A percentile compares a stretch with the other conserved stretches of the same genome.
Conservation (phyloP, 306 rosid species). For the Crotalaria pallida region DNA sequence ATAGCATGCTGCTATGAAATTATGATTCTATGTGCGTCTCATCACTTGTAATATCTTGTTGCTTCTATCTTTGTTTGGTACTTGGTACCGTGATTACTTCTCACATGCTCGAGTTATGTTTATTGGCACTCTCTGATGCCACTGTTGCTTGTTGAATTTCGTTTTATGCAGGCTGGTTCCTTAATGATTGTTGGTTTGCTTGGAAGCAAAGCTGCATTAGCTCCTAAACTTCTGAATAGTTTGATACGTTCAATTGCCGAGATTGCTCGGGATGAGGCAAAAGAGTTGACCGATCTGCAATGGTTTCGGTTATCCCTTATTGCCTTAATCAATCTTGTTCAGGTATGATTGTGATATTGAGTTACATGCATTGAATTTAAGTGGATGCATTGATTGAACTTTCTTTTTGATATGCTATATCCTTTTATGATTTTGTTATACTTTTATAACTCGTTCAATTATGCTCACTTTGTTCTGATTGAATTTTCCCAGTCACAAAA, state of each 20-base stretch:
- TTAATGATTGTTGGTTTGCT: slow-evolving; percentile 83
- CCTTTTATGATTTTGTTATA: not conserved
- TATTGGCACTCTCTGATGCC: not conserved
- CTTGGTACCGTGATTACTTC: not conserved
- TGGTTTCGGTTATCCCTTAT: slow-evolving; percentile 74
- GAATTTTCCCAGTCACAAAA: slow-evolving; percentile 56
- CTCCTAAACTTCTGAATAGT: slow-evolving; percentile 71
- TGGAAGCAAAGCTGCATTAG: slow-evolving; percentile 61
- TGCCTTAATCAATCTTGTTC: slow-evolving; percentile 76
- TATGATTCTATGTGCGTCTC: not conserved
- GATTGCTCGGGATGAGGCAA: slow-evolving; percentile 58
- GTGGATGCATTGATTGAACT: not conserved
- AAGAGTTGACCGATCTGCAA: slow-evolving; percentile 57
- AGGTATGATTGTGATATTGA: slow-evolving; percentile 44
- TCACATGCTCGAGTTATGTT: not conserved
- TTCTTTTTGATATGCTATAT: not conserved
- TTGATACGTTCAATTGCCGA: slow-evolving; percentile 66
- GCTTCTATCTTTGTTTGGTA: not conserved
- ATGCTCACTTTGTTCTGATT: slow-evolving; percentile 22
- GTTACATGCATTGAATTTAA: slow-evolving; percentile 1
- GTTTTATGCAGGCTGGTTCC: slow-evolving; percentile 70
- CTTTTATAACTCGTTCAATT: not conserved
- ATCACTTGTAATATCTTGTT: not conserved
- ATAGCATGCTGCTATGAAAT: not conserved
- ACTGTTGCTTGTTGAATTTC: not conserved